A percentile compares a stretch with the other conserved stretches of the same genome.
These are phyloP conservation scores for Remersonia thermophila DNA, from an alignment of 2,329 filamentous ascomycete species.

Conservation along the genomic window DNA sequence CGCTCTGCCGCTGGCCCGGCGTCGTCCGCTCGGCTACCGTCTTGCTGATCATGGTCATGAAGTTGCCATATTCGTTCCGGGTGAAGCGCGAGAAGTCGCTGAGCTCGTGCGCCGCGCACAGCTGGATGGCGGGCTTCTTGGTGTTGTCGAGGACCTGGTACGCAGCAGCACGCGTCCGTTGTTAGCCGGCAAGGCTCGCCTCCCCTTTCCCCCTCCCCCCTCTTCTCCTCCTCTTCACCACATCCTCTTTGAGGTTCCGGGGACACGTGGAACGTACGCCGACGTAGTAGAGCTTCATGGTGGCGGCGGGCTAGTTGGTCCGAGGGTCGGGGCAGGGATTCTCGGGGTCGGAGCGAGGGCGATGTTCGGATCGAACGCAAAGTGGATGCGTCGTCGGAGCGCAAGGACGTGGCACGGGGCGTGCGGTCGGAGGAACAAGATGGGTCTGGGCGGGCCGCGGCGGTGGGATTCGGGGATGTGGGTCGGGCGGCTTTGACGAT, in stretches of 20 bases:
- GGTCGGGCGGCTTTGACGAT: constrained; percentile 3
- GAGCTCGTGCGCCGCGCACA: constrained; percentile 19
- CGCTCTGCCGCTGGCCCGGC: constrained; percentile 71
- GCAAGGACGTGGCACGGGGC: too few relatives aligned
- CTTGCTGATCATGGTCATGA: constrained; percentile 78
- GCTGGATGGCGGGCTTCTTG: constrained; percentile 16
- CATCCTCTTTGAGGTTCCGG: too few relatives aligned
- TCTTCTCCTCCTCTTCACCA: not conserved
- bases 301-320: constrained; percentile 23
- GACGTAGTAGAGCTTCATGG: constrained; percentile 81
- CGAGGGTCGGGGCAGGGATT: not conserved
- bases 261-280: constrained; percentile 59
- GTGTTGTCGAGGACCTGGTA: constrained; percentile 16
- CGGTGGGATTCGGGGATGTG: constrained; percentile 8
- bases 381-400: not conserved
- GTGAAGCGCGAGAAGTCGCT: constrained; percentile 18
- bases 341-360: constrained; percentile 7
- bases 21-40: constrained; percentile 74
- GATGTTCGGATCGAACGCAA: not conserved
- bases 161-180: not conserved
- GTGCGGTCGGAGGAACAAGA: too few relatives aligned
- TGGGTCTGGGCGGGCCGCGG: not conserved
- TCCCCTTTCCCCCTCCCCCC: too few relatives aligned
- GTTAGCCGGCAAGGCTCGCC: constrained; percentile 6
- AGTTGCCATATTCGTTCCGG: constrained; percentile 40